These are phyloP conservation scores for Penicillium maclennaniae DNA, from an alignment of 495 filamentous ascomycete genomes.

Conservation along the genomic window DNA sequence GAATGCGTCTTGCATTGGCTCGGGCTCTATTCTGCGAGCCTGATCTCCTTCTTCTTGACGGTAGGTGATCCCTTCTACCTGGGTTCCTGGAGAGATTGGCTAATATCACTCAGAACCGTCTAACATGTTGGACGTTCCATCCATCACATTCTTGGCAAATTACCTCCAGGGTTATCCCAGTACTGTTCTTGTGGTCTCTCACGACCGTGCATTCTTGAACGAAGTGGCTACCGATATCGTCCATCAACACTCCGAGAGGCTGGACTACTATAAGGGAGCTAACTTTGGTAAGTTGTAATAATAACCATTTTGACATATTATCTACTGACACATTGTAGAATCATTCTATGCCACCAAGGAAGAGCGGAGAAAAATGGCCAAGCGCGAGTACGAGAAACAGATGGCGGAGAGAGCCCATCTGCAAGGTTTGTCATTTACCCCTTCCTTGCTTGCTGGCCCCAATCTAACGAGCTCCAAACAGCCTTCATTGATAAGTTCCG, in stretches of 20 bases:
- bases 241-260: conserved; percentile 92
- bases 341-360: conserved; percentile 98
- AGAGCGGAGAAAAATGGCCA: conserved; percentile 92
- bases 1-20: conserved; percentile 94
- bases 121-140: conserved; percentile 99
- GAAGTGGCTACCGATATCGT: conserved; percentile 99
- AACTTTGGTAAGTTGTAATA: conserved; percentile 64
- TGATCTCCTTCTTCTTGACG: conserved; percentile 90
- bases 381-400: conserved; percentile 98
- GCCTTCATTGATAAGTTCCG: conserved; percentile 99
- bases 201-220: conserved; percentile 98
- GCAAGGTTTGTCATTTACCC: conserved; percentile 42
- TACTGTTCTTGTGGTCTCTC: conserved; percentile 93
- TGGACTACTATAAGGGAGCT: conserved; percentile 98
- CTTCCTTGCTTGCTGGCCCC: not conserved
- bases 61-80: conserved; percentile 25
- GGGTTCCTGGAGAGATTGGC: not conserved
- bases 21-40: conserved; percentile 98
- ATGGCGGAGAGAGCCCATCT: conserved; percentile 90
- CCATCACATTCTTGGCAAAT: conserved; percentile 97
- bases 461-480: conserved; percentile 28
- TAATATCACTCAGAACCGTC: conserved; percentile 69
- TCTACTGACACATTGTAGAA: conserved; percentile 46
- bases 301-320: not conserved
- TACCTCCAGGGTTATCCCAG: conserved; percentile 94